These are phyloP conservation scores for Escovopsis weberi DNA, from an alignment of 2,329 filamentous ascomycete species.

Conservation along the genomic window DNA sequence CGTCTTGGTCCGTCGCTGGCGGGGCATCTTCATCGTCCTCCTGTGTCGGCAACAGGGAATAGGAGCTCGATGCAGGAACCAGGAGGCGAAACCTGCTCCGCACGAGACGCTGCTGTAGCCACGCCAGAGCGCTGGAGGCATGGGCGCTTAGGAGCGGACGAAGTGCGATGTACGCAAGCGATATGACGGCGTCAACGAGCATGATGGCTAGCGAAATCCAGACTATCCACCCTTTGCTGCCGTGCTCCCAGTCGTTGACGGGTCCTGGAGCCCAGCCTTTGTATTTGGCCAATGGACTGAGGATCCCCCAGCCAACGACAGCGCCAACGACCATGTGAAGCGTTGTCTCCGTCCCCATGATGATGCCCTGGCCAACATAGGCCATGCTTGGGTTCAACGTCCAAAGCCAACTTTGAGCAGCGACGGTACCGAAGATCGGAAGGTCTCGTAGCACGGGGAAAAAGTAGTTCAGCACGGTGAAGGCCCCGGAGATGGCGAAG, in stretches of 20 bases:
- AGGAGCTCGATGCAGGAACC: slow-evolving; percentile 10
- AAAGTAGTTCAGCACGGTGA: slow-evolving; percentile 82
- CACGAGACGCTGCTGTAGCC: slow-evolving; percentile 7
- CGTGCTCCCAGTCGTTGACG: slow-evolving; percentile 77
- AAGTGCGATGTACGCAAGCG: slow-evolving; percentile 62
- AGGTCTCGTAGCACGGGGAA: slow-evolving; percentile 70
- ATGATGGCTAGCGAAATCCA: slow-evolving; percentile 95
- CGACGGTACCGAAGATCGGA: slow-evolving; percentile 65
- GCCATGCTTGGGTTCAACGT: slow-evolving; percentile 93
- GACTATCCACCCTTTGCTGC: slow-evolving; percentile 97
- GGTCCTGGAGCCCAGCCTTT: slow-evolving; percentile 80
- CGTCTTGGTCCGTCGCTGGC: slow-evolving; percentile 6
- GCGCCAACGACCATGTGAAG: slow-evolving; percentile 91
- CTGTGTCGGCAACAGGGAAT: slow-evolving; percentile 10
- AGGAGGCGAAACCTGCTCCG: slow-evolving; percentile 9
- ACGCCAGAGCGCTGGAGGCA: neutral
- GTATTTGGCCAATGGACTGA: slow-evolving; percentile 77
- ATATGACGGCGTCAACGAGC: slow-evolving; percentile 85
- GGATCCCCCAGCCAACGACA: slow-evolving; percentile 73
- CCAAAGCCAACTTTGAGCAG: slow-evolving; percentile 81
- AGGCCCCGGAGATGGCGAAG: slow-evolving; percentile 43
- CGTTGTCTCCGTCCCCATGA: slow-evolving; percentile 94
- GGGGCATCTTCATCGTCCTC: neutral
- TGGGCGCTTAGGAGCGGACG: slow-evolving; percentile 34
- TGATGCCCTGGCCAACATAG: slow-evolving; percentile 93